These are phyloP conservation scores for Neofusicoccum parvum DNA, from an alignment of 2,329 filamentous ascomycete genomes.

Conservation along the genomic window DNA sequence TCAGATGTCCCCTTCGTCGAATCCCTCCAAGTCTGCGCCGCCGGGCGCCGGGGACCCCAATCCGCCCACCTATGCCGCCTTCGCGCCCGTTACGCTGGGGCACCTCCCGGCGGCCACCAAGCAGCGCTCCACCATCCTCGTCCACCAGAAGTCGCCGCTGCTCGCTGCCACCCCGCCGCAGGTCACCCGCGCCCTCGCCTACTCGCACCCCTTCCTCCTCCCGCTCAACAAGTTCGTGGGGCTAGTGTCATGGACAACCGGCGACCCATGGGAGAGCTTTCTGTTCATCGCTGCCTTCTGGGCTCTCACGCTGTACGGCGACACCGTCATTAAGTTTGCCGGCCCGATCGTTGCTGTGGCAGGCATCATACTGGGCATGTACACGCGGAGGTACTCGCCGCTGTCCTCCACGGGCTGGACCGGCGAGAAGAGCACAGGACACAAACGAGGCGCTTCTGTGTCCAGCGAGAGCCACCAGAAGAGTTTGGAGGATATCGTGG, in stretches of 20 bases:
- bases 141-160: constrained; percentile 94
- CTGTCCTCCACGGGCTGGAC: constrained; percentile 83
- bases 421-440: constrained; percentile 61
- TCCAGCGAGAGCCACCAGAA: constrained; percentile 79
- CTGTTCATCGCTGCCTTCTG: constrained; percentile 83
- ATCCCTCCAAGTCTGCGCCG: constrained; percentile 39
- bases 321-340: constrained; percentile 75
- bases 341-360: constrained; percentile 82
- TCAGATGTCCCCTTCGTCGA: constrained; percentile 42
- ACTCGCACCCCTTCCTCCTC: constrained; percentile 91
- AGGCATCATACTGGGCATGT: constrained; percentile 86
- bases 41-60: constrained; percentile 45
- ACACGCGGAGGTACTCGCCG: constrained; percentile 84
- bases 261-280: constrained; percentile 96
- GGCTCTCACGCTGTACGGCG: constrained; percentile 83
- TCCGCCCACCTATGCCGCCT: constrained; percentile 80
- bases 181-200: constrained; percentile 89
- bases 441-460: constrained; percentile 56
- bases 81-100: constrained; percentile 80
- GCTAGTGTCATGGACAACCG: constrained; percentile 89
- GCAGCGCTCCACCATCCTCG: constrained; percentile 86
- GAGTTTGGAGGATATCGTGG: constrained; percentile 95
- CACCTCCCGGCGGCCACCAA: constrained; percentile 69
- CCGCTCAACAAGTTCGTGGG: constrained; percentile 85
- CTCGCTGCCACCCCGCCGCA: constrained; percentile 92